Evolutionary conservation across 1,139 yeast species (phyloP), one percentile per base, ranked within the genome.

Genomic region (Blastobotrys malaysiensis): DNA sequence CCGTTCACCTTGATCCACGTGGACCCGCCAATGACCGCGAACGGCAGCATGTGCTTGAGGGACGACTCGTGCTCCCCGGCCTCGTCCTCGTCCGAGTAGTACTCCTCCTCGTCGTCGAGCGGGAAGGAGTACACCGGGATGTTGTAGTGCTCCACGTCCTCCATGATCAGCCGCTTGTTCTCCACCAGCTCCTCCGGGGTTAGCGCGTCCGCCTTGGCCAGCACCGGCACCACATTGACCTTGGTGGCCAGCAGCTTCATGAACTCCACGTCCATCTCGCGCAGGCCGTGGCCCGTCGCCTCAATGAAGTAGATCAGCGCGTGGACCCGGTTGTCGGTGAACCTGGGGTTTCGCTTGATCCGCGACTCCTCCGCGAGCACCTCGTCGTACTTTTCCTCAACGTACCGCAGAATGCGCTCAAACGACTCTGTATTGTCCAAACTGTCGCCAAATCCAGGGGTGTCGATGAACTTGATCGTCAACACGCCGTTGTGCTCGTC

Each of bases 291-390:
- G 54, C 93, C 91, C 0, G 89, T 84, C 45, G 93, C 82, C 45
- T 81, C 78, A 59, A 86, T 79, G 65, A 86, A 83, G 69, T 86
- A 87, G 52, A 86, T 72, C 66, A 86, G 74, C 22, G 78, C 88
- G 65, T 86, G 95, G 52, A 86, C 88, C 58, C 93, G 76, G 52
- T 87, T 84, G 69, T 86, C 95, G 51, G 81, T 79, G 67, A 87
- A 86, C 52, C 90, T 72, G 9, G 95, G 95, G 69, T 86, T 86
- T 73, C 99, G 84, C 73, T 88, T 84, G 65, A 93, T 89, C 59
- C 97, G 81, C 45, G 96, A 86, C 71, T 93, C 98, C 72, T 93
- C 99, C 27, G 95, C 87, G 62, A 93, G 78, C 47, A 93, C 95
- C 66, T 89, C 91, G 72, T 93, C 99, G 69, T 87, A 91, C 71